A percentile compares a stretch with the other conserved stretches of the same genome.
Evolutionary conservation across 108 stramenopile genomes (phyloP).

Genomic region (Mediolabrus comicus): DNA sequence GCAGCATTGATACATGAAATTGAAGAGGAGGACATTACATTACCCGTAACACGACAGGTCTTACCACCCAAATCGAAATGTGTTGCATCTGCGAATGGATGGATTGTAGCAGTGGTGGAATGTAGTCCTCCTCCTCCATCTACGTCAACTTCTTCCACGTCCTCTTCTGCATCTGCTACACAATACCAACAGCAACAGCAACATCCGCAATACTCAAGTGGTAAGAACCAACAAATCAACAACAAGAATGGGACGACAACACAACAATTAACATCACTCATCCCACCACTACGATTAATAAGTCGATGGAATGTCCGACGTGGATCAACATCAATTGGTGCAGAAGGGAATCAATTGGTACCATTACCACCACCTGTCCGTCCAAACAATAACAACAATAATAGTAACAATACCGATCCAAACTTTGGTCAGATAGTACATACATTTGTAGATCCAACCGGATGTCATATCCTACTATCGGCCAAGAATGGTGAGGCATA

Average conservation of each 20-base stretch:
- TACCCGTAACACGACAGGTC: constrained; percentile 48
- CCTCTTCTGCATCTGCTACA: background rate
- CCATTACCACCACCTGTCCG: constrained; percentile 39
- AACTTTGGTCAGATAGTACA: constrained; percentile 60
- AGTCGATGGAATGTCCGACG: constrained; percentile 56
- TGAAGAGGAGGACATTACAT: constrained; percentile 37
- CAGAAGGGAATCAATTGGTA: constrained; percentile 64
- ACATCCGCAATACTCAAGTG: background rate
- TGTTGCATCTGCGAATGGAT: constrained; percentile 79
- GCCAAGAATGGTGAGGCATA: constrained; percentile 81
- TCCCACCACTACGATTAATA: constrained; percentile 42
- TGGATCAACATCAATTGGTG: constrained; percentile 39
- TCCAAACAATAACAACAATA: constrained; percentile 32
- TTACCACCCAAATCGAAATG: constrained; percentile 64
- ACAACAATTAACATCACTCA: constrained; percentile 15
- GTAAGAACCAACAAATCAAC: background rate
- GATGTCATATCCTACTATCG: constrained; percentile 73
- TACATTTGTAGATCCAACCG: constrained; percentile 84
- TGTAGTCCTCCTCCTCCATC: constrained; percentile 34
- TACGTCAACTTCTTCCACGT: constrained; percentile 11
- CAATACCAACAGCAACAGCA: background rate
- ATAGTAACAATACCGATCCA: constrained; percentile 32
- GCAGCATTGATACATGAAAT: constrained; percentile 32
- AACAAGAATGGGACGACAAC: constrained; percentile 7
- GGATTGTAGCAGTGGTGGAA: constrained; percentile 83